These are phyloP conservation scores for Chlorella sp. DNA, from an alignment of 139 green algal genomes.

Conservation along the genomic window DNA sequence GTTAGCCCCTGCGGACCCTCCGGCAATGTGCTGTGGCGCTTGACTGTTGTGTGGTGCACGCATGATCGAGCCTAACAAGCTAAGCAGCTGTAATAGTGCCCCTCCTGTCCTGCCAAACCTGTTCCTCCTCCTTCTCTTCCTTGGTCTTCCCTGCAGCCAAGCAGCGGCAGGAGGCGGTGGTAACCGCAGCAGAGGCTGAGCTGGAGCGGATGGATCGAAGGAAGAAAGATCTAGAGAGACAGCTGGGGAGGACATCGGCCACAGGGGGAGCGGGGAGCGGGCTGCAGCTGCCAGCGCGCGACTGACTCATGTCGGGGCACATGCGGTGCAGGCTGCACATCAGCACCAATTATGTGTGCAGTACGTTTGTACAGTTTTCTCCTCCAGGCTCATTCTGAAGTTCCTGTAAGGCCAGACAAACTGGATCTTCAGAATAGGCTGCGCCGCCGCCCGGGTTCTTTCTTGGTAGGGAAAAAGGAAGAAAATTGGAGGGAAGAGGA, in stretches of 20 bases:
- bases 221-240: slow-evolving; percentile 32
- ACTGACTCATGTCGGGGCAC: background rate
- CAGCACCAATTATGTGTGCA: background rate
- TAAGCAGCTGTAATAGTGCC: background rate
- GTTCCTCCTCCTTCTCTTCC: background rate
- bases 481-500: no score
- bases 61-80: background rate
- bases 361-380: background rate
- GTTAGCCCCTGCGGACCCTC: no score
- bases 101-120: background rate
- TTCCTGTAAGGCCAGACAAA: no score
- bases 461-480: no score
- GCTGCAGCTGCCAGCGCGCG: background rate
- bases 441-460: no score
- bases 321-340: background rate
- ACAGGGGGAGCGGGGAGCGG: background rate
- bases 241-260: slow-evolving; percentile 18
- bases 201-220: slow-evolving; percentile 33
- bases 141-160: slow-evolving; percentile 8
- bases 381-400: background rate
- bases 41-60: background rate
- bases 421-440: no score
- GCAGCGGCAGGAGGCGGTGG: slow-evolving; percentile 21
- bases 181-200: slow-evolving; percentile 19
- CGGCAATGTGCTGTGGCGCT: no score